Conservation (phyloP, 495 filamentous ascomycete species). For the Penicillium daleae region DNA sequence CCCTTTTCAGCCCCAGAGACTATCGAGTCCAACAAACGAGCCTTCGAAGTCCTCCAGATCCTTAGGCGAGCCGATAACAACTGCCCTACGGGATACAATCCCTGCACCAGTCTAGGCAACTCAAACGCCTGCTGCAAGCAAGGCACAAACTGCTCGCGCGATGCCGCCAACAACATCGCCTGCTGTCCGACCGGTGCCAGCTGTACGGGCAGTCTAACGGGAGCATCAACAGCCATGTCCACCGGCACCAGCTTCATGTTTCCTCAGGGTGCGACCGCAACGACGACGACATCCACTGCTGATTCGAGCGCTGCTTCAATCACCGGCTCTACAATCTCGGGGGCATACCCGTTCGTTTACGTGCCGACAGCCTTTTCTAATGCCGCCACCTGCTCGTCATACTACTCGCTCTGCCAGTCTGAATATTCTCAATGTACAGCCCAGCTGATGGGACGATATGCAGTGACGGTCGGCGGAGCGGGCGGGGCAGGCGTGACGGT, state of each 20-base stretch:
- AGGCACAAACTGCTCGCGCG: conserved; percentile 58
- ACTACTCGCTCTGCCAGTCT: conserved; percentile 65
- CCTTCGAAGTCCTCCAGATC: conserved; percentile 44
- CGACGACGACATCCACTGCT: conserved; percentile 30
- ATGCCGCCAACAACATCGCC: conserved; percentile 62
- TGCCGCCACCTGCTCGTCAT: conserved; percentile 65
- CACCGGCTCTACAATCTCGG: conserved; percentile 48
- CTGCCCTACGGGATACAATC: conserved; percentile 56
- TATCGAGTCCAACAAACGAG: conserved; percentile 31
- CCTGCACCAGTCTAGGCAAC: conserved; percentile 54
- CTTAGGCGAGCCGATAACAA: conserved; percentile 44
- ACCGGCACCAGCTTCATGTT: conserved; percentile 43
- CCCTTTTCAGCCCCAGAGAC: conserved; percentile 36
- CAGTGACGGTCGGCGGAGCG: conserved; percentile 46
- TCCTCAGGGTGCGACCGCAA: conserved; percentile 37
- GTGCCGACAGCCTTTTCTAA: conserved; percentile 69
- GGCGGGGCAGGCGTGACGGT: conserved; percentile 64
- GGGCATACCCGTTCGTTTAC: conserved; percentile 65
- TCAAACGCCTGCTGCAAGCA: conserved; percentile 59
- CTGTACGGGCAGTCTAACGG: conserved; percentile 63
- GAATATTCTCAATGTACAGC: conserved; percentile 67
- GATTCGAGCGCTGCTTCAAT: conserved; percentile 39
- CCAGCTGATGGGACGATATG: conserved; percentile 55
- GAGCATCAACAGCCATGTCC: conserved; percentile 29
- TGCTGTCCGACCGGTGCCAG: conserved; percentile 65